phyloP scores from a whole-genome alignment of 2,329 filamentous ascomycete genomes.

The Aspergillus chevalieri region DNA sequence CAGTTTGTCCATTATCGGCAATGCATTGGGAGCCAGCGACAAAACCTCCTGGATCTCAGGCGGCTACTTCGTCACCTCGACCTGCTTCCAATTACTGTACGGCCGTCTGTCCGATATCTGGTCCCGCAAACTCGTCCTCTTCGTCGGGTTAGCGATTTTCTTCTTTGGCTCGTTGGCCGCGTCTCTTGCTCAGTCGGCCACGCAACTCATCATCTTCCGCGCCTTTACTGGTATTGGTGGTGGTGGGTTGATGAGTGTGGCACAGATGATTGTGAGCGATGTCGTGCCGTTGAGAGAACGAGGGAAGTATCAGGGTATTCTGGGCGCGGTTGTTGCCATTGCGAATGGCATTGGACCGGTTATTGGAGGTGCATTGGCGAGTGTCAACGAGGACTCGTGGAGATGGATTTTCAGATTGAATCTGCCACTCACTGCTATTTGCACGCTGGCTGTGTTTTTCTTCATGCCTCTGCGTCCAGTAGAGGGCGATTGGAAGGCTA shows the following conservation, averaged over 20 bases:
- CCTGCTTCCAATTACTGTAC: slow-evolving; percentile 59
- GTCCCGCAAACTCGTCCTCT: slow-evolving; percentile 53
- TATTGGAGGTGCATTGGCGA: slow-evolving; percentile 48
- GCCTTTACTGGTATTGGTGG: slow-evolving; percentile 55
- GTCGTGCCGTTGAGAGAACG: slow-evolving; percentile 54
- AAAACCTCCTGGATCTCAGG: slow-evolving; percentile 52
- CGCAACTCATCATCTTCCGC: slow-evolving; percentile 56
- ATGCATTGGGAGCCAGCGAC: slow-evolving; percentile 44
- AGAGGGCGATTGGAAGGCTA: slow-evolving; percentile 47
- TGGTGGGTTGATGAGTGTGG: slow-evolving; percentile 54
- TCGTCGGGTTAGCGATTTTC: slow-evolving; percentile 50
- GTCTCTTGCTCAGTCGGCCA: slow-evolving; percentile 50
- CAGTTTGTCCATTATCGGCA: slow-evolving; percentile 51
- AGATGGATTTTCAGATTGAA: slow-evolving; percentile 53
- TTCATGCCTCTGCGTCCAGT: slow-evolving; percentile 55
- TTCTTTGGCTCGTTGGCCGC: slow-evolving; percentile 54
- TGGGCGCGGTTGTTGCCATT: slow-evolving; percentile 48
- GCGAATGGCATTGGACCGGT: slow-evolving; percentile 52
- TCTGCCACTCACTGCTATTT: slow-evolving; percentile 46
- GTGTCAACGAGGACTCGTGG: slow-evolving; percentile 42
- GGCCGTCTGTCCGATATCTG: slow-evolving; percentile 57
- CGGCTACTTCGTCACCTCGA: slow-evolving; percentile 59
- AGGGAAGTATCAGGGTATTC: slow-evolving; percentile 55
- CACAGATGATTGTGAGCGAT: slow-evolving; percentile 58
- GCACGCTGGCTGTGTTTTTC: slow-evolving; percentile 45